Evolutionary conservation across 129 eudicot genomes (phyloP).

Genomic region (Sambucus nigra): DNA sequence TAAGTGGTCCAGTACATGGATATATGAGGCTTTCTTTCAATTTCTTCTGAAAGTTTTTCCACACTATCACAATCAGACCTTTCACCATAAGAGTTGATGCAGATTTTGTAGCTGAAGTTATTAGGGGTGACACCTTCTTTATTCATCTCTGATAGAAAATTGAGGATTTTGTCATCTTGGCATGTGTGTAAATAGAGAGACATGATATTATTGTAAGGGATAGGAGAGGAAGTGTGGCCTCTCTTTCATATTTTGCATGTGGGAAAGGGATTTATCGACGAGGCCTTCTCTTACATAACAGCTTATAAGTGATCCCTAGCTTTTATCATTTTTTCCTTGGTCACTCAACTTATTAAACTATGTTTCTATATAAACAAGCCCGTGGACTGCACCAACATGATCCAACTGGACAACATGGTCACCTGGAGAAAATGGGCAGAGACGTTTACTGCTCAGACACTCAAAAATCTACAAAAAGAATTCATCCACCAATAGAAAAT

Average conservation of each 20-base stretch:
- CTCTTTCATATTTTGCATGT: constrained; percentile 28
- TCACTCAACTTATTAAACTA: constrained; percentile 23
- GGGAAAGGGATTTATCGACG: constrained; percentile 28
- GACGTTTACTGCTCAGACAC: constrained; percentile 23
- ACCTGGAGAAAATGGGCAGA: constrained; percentile 13
- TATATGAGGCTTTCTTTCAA: constrained; percentile 21
- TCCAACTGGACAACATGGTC: constrained; percentile 30
- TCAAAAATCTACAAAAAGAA: constrained; percentile 22
- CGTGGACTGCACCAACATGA: constrained; percentile 30
- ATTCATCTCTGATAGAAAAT: constrained; percentile 27
- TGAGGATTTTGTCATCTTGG: constrained; percentile 25
- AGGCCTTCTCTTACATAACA: constrained; percentile 37
- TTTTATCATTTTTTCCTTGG: constrained; percentile 21
- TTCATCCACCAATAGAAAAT: background rate
- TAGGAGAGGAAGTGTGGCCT: constrained; percentile 27
- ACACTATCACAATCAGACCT: constrained; percentile 22
- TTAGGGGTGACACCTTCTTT: constrained; percentile 25
- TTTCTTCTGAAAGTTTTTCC: constrained; percentile 32
- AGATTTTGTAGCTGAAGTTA: constrained; percentile 32
- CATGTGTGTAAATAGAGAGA: constrained; percentile 23
- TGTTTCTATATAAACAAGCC: constrained; percentile 32
- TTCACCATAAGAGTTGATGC: constrained; percentile 26
- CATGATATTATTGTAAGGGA: constrained; percentile 38
- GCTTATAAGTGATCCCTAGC: constrained; percentile 31
- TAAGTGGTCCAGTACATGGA: constrained; percentile 35